phyloP scores from a whole-genome alignment of 176 grass and related monocot genomes.

The Cocos nucifera region DNA sequence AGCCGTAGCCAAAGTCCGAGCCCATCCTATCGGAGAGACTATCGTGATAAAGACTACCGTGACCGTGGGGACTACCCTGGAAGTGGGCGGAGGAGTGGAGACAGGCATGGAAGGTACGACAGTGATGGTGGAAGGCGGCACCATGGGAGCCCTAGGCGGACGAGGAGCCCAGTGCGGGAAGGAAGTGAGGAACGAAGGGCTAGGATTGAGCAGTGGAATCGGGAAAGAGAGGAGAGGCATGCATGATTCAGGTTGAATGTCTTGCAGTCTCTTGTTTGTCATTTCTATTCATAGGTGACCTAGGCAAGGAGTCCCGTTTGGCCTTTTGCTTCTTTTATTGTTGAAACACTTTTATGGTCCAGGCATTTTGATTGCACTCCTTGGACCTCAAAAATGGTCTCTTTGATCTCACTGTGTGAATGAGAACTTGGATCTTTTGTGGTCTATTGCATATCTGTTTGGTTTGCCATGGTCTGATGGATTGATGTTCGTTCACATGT shows the following conservation, averaged over 20 bases:
- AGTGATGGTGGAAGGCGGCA: constrained; percentile 10
- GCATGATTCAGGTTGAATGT: background rate
- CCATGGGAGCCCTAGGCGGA: constrained; percentile 3
- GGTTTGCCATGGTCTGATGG: background rate
- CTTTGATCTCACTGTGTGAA: background rate
- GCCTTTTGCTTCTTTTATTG: background rate
- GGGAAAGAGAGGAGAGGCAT: constrained; percentile 8
- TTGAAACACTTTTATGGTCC: background rate
- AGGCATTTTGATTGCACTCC: constrained; percentile 7
- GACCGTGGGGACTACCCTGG: background rate
- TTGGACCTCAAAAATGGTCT: background rate
- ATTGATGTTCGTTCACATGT: too few relatives aligned
- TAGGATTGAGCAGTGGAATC: constrained; percentile 23
- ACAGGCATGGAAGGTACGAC: constrained; percentile 9
- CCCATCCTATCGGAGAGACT: background rate
- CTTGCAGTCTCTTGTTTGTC: background rate
- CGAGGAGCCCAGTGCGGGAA: constrained; percentile 10
- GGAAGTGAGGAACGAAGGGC: constrained; percentile 21
- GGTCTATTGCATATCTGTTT: background rate
- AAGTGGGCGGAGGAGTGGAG: background rate
- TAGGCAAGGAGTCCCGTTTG: background rate
- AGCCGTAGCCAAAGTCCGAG: constrained; percentile 12
- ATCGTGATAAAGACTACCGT: background rate
- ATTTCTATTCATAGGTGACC: background rate
- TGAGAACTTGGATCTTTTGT: background rate